Conservation (phyloP, 768 basidiomycete species). For the Tricholoma matsutake region DNA sequence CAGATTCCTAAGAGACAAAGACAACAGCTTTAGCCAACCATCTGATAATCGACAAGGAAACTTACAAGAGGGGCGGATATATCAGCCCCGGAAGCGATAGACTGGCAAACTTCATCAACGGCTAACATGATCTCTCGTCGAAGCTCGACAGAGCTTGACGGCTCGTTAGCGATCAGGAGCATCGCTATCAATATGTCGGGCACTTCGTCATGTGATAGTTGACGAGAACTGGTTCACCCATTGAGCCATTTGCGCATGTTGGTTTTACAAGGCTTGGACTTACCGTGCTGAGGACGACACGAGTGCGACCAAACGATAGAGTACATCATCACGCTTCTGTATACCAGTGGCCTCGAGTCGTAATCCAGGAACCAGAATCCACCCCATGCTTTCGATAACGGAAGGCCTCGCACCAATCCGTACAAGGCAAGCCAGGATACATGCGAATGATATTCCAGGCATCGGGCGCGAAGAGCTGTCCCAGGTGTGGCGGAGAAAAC, state of each 20-base stretch:
- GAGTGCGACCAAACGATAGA: constrained; percentile 42
- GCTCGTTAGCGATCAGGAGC: constrained; percentile 56
- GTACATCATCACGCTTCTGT: constrained; percentile 25
- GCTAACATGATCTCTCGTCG: constrained; percentile 43
- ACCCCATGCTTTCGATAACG: constrained; percentile 33
- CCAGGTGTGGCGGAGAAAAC: constrained; percentile 35
- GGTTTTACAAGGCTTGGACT: constrained; percentile 17
- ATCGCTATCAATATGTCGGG: constrained; percentile 49
- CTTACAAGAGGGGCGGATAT: constrained; percentile 27
- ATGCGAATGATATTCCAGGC: constrained; percentile 31
- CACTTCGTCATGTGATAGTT: constrained; percentile 36
- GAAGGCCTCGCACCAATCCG: constrained; percentile 43
- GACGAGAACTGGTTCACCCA: constrained; percentile 27
- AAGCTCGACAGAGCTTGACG: constrained; percentile 41
- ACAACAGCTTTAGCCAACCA: not conserved
- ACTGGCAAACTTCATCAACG: constrained; percentile 45
- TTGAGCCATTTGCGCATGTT: not conserved
- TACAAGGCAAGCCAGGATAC: constrained; percentile 35
- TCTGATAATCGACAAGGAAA: not conserved
- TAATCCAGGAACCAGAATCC: constrained; percentile 14
- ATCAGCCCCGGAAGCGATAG: constrained; percentile 31
- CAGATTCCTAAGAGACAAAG: constrained; percentile 39
- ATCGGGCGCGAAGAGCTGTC: constrained; percentile 9
- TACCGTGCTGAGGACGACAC: constrained; percentile 46
- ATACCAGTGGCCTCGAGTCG: constrained; percentile 14